Percentiles rank a stretch among this genome's conserved stretches.
Conservation (phyloP, 164 flowering plant genomes). For the Sedum album region DNA sequence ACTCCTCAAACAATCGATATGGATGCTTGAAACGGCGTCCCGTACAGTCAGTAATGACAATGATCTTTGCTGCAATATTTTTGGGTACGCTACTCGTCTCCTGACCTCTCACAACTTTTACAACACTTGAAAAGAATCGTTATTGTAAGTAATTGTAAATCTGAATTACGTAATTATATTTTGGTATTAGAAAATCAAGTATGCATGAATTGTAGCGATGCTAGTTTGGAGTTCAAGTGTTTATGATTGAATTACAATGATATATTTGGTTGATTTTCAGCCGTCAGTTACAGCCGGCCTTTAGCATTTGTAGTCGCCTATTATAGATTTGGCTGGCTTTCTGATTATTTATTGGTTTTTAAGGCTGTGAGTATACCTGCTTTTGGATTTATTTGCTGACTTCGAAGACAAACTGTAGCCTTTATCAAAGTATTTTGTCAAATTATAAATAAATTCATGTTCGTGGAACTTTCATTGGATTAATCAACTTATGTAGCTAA, state of each 20-base stretch:
- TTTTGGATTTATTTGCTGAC: background rate
- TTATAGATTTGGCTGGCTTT: background rate
- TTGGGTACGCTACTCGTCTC: background rate
- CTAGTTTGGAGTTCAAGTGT: too few species aligned
- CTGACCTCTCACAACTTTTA: background rate
- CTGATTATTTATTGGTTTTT: background rate
- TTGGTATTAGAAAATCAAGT: background rate
- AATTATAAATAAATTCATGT: too few species aligned
- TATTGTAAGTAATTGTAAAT: background rate
- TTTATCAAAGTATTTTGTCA: background rate
- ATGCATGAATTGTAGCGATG: background rate
- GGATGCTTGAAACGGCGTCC: background rate
- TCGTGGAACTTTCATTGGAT: background rate
- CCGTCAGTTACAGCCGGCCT: background rate
- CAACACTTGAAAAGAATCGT: background rate
- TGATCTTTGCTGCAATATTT: background rate
- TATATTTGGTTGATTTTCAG: too few species aligned
- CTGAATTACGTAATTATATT: too few species aligned
- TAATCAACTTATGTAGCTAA: background rate
- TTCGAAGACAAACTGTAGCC: background rate
- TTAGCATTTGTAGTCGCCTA: background rate
- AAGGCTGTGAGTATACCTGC: background rate
- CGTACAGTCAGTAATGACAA: background rate
- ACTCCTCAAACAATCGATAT: constrained; percentile 2
- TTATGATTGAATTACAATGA: too few species aligned